Conservation (phyloP, 192 early-diverging fungal species). For the Geranomyces michiganensis region DNA sequence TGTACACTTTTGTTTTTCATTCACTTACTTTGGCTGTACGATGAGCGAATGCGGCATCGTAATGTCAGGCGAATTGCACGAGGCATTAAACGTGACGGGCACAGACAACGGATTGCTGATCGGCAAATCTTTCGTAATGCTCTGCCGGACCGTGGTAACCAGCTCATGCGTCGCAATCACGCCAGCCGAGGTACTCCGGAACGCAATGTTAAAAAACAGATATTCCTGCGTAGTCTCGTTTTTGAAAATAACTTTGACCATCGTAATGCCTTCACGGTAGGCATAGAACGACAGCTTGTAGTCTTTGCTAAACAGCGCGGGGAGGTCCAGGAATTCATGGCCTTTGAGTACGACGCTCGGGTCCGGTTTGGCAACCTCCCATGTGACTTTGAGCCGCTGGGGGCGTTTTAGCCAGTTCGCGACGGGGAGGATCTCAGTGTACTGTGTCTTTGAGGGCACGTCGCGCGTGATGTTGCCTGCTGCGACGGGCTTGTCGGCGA, state of each 20-base stretch:
- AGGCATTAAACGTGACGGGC: slow-evolving; percentile 48
- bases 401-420: slow-evolving; percentile 60
- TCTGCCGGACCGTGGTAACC: slow-evolving; percentile 47
- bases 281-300: slow-evolving; percentile 66
- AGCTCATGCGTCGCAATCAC: slow-evolving; percentile 56
- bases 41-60: slow-evolving; percentile 51
- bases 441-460: slow-evolving; percentile 59
- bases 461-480: slow-evolving; percentile 56
- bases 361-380: slow-evolving; percentile 60
- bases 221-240: slow-evolving; percentile 66
- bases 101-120: slow-evolving; percentile 56
- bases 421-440: slow-evolving; percentile 54
- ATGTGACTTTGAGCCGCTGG: slow-evolving; percentile 55
- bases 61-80: slow-evolving; percentile 53
- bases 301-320: slow-evolving; percentile 49
- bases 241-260: slow-evolving; percentile 57
- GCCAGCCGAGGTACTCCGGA: slow-evolving; percentile 58
- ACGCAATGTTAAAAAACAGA: slow-evolving; percentile 54
- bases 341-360: slow-evolving; percentile 59
- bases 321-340: slow-evolving; percentile 62
- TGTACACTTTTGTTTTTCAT: not conserved
- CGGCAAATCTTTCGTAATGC: slow-evolving; percentile 39
- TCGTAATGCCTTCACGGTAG: slow-evolving; percentile 60
- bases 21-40: slow-evolving; percentile 55
- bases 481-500: slow-evolving; percentile 56